Evolutionary conservation across 495 filamentous ascomycete genomes (phyloP).

Genomic region (Echria macrotheca): DNA sequence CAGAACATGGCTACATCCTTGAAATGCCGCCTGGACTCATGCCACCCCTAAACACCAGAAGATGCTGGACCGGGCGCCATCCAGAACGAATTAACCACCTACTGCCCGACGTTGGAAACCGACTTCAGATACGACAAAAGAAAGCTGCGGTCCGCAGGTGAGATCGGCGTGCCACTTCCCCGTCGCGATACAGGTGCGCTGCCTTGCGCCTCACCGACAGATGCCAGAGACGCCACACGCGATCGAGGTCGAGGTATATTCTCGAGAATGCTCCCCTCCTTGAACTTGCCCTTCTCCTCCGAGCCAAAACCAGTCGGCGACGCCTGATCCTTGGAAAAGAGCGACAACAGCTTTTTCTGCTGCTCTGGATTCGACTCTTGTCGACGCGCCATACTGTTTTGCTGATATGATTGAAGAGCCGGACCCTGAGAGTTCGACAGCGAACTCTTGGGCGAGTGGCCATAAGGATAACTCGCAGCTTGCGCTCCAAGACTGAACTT

Average conservation of each 20-base stretch:
- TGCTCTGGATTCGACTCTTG: slow-evolving; percentile 51
- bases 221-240: slow-evolving; percentile 36
- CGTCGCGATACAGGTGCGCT: slow-evolving; percentile 32
- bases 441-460: slow-evolving; percentile 10
- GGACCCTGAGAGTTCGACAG: slow-evolving; percentile 6
- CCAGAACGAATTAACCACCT: too few relatives aligned
- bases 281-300: slow-evolving; percentile 43
- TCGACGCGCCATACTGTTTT: slow-evolving; percentile 11
- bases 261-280: slow-evolving; percentile 29
- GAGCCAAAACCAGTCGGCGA: slow-evolving; percentile 31
- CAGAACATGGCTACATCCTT: too few relatives aligned
- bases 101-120: slow-evolving; percentile 25
- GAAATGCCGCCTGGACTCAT: too few relatives aligned
- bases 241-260: slow-evolving; percentile 35
- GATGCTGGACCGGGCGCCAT: too few relatives aligned
- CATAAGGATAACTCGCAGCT: slow-evolving; percentile 19
- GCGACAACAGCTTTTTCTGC: slow-evolving; percentile 60
- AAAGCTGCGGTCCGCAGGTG: slow-evolving; percentile 68
- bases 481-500: slow-evolving; percentile 14
- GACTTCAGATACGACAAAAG: slow-evolving; percentile 66
- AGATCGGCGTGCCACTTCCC: slow-evolving; percentile 50
- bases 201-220: slow-evolving; percentile 20
- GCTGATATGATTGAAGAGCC: slow-evolving; percentile 15
- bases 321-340: slow-evolving; percentile 58
- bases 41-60: too few relatives aligned